Evolutionary conservation across 2,329 filamentous ascomycete species (phyloP).

Genomic region (Pezicula rhizophila): DNA sequence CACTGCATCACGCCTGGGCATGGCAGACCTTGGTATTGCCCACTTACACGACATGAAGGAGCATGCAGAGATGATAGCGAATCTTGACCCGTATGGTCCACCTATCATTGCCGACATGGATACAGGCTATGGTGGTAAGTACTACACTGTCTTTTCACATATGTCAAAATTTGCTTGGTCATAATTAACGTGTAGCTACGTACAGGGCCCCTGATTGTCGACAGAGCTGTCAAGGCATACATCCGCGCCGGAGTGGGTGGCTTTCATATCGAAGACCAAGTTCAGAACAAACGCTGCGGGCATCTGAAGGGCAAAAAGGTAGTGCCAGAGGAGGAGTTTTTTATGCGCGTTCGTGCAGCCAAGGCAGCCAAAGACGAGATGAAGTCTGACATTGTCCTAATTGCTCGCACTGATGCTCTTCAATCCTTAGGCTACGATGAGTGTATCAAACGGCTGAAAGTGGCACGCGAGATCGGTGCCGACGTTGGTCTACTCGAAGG

Average conservation of each 20-base stretch:
- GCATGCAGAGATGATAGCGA: constrained; percentile 48
- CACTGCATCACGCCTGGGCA: constrained; percentile 39
- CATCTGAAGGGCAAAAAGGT: constrained; percentile 55
- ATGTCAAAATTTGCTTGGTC: no score
- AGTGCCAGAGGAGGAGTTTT: constrained; percentile 42
- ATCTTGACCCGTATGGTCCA: constrained; percentile 40
- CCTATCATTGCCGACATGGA: constrained; percentile 48
- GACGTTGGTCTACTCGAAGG: constrained; percentile 56
- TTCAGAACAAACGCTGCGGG: constrained; percentile 57
- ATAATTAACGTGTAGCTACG: no score
- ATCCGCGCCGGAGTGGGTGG: constrained; percentile 49
- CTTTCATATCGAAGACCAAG: constrained; percentile 56
- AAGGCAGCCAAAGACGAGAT: constrained; percentile 41
- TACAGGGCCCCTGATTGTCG: constrained; percentile 34
- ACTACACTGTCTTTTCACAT: background rate
- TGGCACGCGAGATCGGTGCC: constrained; percentile 46
- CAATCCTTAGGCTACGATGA: constrained; percentile 51
- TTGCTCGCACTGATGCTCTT: constrained; percentile 56
- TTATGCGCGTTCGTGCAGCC: constrained; percentile 48
- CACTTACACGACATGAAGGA: constrained; percentile 45
- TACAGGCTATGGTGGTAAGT: constrained; percentile 44
- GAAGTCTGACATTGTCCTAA: constrained; percentile 53
- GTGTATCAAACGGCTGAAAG: constrained; percentile 42
- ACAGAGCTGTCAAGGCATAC: constrained; percentile 46
- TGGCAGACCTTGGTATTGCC: constrained; percentile 44